A percentile compares a stretch with the other conserved stretches of the same genome.
These are phyloP conservation scores for Papiliotrema laurentii DNA, from an alignment of 1,284 basidiomycete genomes.

Conservation along the genomic window DNA sequence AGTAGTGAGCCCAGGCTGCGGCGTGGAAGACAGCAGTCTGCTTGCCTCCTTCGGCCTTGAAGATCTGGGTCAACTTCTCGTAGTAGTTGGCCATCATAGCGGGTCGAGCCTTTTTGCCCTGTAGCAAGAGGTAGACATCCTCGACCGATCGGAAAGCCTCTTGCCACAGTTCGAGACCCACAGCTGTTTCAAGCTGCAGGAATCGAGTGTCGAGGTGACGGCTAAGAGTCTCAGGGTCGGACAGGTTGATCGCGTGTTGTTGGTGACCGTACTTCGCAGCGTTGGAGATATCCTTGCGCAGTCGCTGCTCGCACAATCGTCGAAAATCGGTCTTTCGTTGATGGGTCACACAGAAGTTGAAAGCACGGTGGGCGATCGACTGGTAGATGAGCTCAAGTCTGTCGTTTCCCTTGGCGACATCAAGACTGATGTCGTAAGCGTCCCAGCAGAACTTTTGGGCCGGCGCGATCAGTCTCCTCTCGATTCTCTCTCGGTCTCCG, in stretches of 20 bases:
- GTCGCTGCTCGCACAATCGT: conserved; percentile 83
- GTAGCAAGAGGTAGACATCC: conserved; percentile 92
- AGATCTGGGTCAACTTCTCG: conserved; percentile 95
- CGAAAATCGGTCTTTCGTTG: conserved; percentile 96
- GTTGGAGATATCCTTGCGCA: conserved; percentile 90
- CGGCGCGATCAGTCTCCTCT: conserved; percentile 90
- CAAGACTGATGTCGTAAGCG: conserved; percentile 92
- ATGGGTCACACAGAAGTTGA: conserved; percentile 93
- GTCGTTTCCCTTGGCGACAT: conserved; percentile 96
- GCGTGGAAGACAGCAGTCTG: conserved; percentile 94
- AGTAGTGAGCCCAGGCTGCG: conserved; percentile 90
- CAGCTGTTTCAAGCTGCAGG: conserved; percentile 94
- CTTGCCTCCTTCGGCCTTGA: conserved; percentile 54
- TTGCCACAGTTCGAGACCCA: conserved; percentile 98
- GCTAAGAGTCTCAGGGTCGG: conserved; percentile 92
- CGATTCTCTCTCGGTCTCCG: conserved; percentile 90
- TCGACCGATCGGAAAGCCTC: conserved; percentile 98
- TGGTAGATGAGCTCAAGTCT: conserved; percentile 92
- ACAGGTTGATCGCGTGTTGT: conserved; percentile 94
- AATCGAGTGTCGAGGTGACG: conserved; percentile 98
- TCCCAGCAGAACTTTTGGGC: conserved; percentile 99
- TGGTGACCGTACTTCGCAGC: conserved; percentile 96
- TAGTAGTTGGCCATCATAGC: conserved; percentile 99
- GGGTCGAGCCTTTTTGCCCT: conserved; percentile 78
- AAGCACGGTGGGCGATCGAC: conserved; percentile 93